Evolutionary conservation across 202 grass and related monocot species (phyloP).

Genomic region (Digitaria exilis): DNA sequence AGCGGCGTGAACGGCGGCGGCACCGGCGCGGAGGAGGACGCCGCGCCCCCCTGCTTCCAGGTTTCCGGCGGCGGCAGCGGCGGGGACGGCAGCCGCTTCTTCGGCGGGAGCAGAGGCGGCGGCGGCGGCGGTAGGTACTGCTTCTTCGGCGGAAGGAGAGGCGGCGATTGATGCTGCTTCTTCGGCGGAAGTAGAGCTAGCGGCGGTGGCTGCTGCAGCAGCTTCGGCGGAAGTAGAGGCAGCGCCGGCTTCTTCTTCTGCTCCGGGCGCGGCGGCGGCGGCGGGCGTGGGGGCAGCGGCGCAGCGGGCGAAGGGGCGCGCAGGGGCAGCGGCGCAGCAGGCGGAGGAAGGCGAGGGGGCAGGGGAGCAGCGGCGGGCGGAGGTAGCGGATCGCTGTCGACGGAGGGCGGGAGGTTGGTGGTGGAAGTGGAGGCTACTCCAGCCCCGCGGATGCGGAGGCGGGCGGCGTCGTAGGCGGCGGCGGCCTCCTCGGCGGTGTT

Average conservation of each 20-base stretch:
- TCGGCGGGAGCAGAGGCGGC: background rate
- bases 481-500: constrained; percentile 14
- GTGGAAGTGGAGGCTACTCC: too few species aligned
- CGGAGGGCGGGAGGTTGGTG: background rate
- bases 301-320: background rate
- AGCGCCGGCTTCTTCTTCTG: background rate
- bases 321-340: background rate
- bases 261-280: background rate
- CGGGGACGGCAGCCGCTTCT: background rate
- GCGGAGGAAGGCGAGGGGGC: background rate
- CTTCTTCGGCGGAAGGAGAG: background rate
- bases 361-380: background rate
- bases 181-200: background rate
- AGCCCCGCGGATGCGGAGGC: constrained; percentile 1
- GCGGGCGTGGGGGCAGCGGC: background rate
- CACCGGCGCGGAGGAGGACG: background rate
- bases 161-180: background rate
- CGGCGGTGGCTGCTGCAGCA: background rate
- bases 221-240: background rate
- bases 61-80: background rate
- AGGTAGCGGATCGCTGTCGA: background rate
- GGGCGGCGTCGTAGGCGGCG: constrained; percentile 44
- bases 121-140: background rate
- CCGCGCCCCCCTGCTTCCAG: background rate
- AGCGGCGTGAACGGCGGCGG: constrained; percentile 7